Conservation (phyloP, 495 filamentous ascomycete species). For the Xylaria grammica region DNA sequence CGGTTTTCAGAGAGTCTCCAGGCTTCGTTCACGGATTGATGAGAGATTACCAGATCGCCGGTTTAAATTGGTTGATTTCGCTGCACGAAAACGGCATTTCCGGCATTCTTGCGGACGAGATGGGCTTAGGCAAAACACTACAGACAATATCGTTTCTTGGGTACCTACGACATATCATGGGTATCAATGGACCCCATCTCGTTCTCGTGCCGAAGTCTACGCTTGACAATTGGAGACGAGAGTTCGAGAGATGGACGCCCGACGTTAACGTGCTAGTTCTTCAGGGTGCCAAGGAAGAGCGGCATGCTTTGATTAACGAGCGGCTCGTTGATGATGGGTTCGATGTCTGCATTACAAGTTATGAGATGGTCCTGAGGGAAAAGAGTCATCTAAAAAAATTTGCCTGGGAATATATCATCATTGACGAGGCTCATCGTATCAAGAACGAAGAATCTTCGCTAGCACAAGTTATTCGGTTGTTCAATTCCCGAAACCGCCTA, state of each 20-base stretch:
- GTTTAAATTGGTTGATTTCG: constrained; percentile 97
- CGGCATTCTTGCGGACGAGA: constrained; percentile 96
- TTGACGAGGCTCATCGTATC: constrained; percentile 98
- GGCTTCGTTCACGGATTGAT: constrained; percentile 85
- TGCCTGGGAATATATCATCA: constrained; percentile 99
- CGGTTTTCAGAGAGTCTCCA: constrained; percentile 91
- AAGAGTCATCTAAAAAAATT: constrained; percentile 96
- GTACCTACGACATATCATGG: constrained; percentile 87
- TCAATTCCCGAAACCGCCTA: constrained; percentile 93
- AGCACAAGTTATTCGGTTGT: constrained; percentile 94
- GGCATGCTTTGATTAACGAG: constrained; percentile 85
- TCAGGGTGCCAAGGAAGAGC: constrained; percentile 94
- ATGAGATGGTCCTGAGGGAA: constrained; percentile 95
- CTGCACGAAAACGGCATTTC: constrained; percentile 99
- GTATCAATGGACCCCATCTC: constrained; percentile 90
- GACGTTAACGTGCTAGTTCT: constrained; percentile 94
- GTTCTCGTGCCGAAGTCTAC: constrained; percentile 96
- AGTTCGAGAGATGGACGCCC: constrained; percentile 92
- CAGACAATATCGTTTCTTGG: constrained; percentile 91
- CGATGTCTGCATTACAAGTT: constrained; percentile 93
- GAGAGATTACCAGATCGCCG: constrained; percentile 94
- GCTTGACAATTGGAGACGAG: constrained; percentile 96
- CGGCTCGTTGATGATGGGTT: constrained; percentile 90
- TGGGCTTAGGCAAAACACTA: constrained; percentile 93
- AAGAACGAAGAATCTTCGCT: constrained; percentile 99